Evolutionary conservation across 1,284 basidiomycete species (phyloP).

Genomic region (Boletus sp.): DNA sequence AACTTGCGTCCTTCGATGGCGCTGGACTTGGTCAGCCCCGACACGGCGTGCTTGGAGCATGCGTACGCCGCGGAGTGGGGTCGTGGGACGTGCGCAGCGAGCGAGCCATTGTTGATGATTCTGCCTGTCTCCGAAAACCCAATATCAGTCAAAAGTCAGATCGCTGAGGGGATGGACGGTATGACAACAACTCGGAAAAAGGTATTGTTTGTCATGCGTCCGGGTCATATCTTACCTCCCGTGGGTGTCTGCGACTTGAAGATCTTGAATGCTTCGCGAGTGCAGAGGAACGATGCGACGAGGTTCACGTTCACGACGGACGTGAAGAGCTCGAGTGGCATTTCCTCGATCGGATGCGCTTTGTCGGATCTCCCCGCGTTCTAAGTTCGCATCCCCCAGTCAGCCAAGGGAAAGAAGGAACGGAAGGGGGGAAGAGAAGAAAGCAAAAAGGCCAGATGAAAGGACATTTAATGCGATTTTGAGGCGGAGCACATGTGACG

Average conservation of each 20-base stretch:
- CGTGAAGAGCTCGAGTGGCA: constrained; percentile 60
- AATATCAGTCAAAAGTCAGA: not conserved
- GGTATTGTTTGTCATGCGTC: not conserved
- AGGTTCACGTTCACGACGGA: constrained; percentile 71
- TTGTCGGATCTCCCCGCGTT: constrained; percentile 60
- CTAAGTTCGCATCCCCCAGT: constrained; percentile 32
- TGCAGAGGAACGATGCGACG: constrained; percentile 71
- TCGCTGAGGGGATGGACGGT: too few species aligned
- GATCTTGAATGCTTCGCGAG: constrained; percentile 68
- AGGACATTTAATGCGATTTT: too few species aligned
- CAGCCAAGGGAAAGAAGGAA: not conserved
- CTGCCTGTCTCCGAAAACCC: constrained; percentile 42
- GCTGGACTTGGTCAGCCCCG: constrained; percentile 72
- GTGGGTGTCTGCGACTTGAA: constrained; percentile 74
- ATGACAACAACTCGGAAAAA: too few species aligned
- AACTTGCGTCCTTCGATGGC: constrained; percentile 73
- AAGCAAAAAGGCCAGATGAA: not conserved
- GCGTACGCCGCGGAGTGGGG: constrained; percentile 70
- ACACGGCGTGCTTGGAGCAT: constrained; percentile 75
- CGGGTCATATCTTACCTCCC: too few species aligned
- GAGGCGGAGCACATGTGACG: not conserved
- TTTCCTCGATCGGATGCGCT: constrained; percentile 61
- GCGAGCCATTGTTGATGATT: constrained; percentile 83
- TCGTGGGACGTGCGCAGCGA: constrained; percentile 73
- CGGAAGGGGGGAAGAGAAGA: not conserved